Conservation (phyloP, 2,329 filamentous ascomycete genomes). For the Trichophyton simii region DNA sequence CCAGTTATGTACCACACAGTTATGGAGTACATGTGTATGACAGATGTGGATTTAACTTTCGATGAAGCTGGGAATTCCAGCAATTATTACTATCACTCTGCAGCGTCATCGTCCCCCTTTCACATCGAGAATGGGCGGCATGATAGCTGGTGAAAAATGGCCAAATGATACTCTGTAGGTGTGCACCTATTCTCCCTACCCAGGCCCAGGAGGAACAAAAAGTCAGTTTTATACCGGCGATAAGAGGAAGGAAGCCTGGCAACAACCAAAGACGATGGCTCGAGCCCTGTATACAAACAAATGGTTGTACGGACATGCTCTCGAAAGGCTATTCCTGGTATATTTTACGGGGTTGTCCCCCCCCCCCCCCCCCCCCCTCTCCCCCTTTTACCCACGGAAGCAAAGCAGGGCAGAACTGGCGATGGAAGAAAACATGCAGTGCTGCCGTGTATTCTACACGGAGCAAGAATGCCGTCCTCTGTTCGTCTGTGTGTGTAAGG, state of each 20-base stretch:
- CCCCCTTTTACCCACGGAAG: too few species aligned
- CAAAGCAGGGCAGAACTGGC: not conserved
- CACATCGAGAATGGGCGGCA: not conserved
- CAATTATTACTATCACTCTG: not conserved
- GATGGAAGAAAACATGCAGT: not conserved
- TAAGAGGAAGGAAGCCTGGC: not conserved
- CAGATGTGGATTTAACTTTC: not conserved
- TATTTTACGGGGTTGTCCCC: not conserved
- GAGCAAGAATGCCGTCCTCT: not conserved
- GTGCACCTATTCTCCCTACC: not conserved
- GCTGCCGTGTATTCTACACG: not conserved
- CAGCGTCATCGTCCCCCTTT: not conserved
- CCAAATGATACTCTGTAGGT: not conserved
- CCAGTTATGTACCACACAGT: not conserved
- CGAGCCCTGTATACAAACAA: not conserved
- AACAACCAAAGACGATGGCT: not conserved
- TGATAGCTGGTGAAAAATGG: not conserved
- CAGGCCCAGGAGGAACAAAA: not conserved
- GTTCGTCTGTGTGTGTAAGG: not conserved
- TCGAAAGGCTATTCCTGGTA: not conserved
- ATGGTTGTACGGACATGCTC: constrained; percentile 1
- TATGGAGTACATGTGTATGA: constrained; percentile 1
- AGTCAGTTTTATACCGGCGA: not conserved
- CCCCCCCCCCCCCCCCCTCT: not conserved
- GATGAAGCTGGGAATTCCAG: not conserved